These are phyloP conservation scores for Vitis labrusca DNA, from an alignment of 164 flowering plant genomes.

Conservation along the genomic window DNA sequence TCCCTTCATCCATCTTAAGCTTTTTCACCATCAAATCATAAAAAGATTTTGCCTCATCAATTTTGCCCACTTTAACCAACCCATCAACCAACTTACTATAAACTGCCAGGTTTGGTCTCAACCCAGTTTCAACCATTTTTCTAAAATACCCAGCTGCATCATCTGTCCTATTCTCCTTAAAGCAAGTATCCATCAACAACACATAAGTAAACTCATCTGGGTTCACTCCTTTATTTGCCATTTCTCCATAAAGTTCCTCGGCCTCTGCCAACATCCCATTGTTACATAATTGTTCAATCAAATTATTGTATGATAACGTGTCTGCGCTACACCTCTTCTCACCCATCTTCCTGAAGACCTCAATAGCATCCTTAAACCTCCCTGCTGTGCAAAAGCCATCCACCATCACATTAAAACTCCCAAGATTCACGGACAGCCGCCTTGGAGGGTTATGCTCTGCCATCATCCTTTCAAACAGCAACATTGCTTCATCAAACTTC, in stretches of 20 bases:
- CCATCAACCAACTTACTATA: constrained; percentile 65
- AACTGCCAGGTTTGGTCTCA: constrained; percentile 73
- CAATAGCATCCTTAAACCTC: constrained; percentile 70
- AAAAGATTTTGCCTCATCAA: constrained; percentile 76
- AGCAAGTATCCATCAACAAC: constrained; percentile 80
- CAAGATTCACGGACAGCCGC: constrained; percentile 64
- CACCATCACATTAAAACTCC: constrained; percentile 83
- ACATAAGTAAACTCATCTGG: constrained; percentile 82
- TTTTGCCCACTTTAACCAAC: constrained; percentile 59
- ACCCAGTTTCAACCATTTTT: constrained; percentile 71
- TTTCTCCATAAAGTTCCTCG: constrained; percentile 66
- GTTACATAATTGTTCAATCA: constrained; percentile 77
- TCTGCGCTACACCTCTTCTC: constrained; percentile 76
- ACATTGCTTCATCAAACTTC: constrained; percentile 69
- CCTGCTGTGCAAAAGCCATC: constrained; percentile 68
- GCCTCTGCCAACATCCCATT: constrained; percentile 70
- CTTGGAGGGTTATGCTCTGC: constrained; percentile 67
- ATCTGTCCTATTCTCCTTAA: constrained; percentile 49
- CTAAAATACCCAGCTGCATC: constrained; percentile 75
- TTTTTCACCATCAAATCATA: constrained; percentile 84
- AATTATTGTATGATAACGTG: constrained; percentile 68
- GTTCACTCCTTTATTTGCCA: constrained; percentile 60
- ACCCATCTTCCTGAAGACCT: constrained; percentile 71
- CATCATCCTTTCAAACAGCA: constrained; percentile 68
- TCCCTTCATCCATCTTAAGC: constrained; percentile 61